phyloP scores from a whole-genome alignment of 306 rosid species.

The Bauhinia variegata region DNA sequence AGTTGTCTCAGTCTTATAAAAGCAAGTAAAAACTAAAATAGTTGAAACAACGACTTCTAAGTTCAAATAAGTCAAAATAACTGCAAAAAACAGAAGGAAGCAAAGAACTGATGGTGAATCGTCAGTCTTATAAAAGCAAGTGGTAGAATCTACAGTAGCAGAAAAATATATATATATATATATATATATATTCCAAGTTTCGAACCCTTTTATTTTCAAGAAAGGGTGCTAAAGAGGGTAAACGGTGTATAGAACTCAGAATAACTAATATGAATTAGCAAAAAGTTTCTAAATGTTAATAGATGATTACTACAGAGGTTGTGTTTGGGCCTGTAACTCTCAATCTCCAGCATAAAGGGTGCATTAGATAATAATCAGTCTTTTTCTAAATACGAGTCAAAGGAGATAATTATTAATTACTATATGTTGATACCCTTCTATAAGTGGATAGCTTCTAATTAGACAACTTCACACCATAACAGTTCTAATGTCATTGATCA shows the following conservation, averaged over 20 bases:
- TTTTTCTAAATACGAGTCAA: not conserved
- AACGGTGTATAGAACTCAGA: not conserved
- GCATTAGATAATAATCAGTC: not conserved
- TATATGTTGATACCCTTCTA: not conserved
- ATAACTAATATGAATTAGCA: not conserved
- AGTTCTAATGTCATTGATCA: conserved; percentile 1
- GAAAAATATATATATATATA: too few relatives aligned
- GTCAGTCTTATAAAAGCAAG: not conserved
- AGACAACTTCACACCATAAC: not conserved
- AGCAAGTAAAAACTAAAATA: not conserved
- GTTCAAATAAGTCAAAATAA: conserved; percentile 23
- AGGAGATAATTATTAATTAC: too few relatives aligned
- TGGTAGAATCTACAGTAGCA: conserved; percentile 10
- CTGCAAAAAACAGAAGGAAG: conserved; percentile 17
- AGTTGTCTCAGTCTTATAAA: conserved; percentile 2
- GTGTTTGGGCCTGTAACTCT: too few relatives aligned
- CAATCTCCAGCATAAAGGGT: not conserved
- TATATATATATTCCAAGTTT: too few relatives aligned
- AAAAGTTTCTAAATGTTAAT: not conserved
- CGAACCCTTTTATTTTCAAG: not conserved
- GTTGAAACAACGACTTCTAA: not conserved
- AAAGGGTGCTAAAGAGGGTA: not conserved
- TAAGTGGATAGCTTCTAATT: not conserved
- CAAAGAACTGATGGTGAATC: not conserved
- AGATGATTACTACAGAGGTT: not conserved